Percentiles rank a stretch among this genome's conserved stretches.
phyloP scores from a whole-genome alignment of 129 eudicot genomes.

The Cynara cardunculus region DNA sequence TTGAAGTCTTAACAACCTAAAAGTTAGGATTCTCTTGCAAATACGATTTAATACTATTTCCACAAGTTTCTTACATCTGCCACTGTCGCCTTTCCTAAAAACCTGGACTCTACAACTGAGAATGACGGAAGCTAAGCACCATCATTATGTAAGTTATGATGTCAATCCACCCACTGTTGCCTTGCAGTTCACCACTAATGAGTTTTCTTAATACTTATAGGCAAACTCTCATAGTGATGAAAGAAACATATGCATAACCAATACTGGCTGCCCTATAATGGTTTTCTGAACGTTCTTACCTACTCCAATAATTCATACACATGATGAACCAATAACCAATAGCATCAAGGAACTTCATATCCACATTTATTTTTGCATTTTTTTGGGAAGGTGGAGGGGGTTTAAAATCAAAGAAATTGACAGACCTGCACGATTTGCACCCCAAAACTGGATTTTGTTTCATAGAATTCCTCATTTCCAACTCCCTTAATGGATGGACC shows the following conservation, averaged over 20 bases:
- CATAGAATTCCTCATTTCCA: conserved; percentile 76
- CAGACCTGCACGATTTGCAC: conserved; percentile 96
- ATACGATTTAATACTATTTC: background rate
- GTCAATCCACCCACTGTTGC: background rate
- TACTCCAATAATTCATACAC: too few relatives aligned
- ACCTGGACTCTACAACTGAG: background rate
- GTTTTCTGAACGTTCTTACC: too few relatives aligned
- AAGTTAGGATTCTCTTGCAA: background rate
- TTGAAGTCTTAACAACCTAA: background rate
- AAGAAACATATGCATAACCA: too few relatives aligned
- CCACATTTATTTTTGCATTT: background rate
- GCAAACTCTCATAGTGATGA: background rate
- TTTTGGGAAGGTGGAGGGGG: background rate
- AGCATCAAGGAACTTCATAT: background rate
- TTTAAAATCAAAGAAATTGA: conserved; percentile 2
- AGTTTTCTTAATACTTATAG: background rate
- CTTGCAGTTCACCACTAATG: background rate
- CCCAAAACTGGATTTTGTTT: conserved; percentile 88
- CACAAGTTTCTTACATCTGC: background rate
- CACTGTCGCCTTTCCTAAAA: background rate
- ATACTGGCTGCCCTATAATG: background rate
- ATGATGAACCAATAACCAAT: background rate
- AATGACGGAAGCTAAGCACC: background rate
- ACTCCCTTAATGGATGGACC: conserved; percentile 90
- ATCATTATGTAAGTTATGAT: background rate